Evolutionary conservation across 2,329 filamentous ascomycete species (phyloP).

Genomic region (Trichoderma atroviride): DNA sequence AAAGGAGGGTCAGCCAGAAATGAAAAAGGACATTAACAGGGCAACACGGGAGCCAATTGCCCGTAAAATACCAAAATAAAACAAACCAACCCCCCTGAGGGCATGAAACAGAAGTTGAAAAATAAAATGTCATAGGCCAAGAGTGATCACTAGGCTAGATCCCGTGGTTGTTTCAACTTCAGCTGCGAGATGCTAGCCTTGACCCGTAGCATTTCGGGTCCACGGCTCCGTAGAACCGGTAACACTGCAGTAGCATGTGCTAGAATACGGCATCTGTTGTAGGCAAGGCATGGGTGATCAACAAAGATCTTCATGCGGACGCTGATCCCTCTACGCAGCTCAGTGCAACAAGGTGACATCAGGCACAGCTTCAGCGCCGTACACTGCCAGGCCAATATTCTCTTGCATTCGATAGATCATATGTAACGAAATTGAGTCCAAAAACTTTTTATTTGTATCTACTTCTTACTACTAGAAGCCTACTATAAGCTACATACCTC

Average conservation of each 20-base stretch:
- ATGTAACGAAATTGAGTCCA: not conserved
- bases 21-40: not conserved
- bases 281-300: slow-evolving; percentile 8
- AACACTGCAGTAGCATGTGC: slow-evolving; percentile 14
- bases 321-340: slow-evolving; percentile 4
- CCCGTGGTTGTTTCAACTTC: slow-evolving; percentile 12
- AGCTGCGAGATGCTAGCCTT: slow-evolving; percentile 11
- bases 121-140: not conserved
- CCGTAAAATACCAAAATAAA: slow-evolving; percentile 2
- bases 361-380: not conserved
- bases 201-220: not conserved
- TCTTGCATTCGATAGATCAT: not conserved
- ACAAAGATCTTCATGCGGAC: slow-evolving; percentile 21
- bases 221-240: slow-evolving; percentile 14
- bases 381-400: not conserved
- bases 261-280: not conserved
- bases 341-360: slow-evolving; percentile 3
- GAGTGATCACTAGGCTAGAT: not conserved
- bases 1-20: not conserved
- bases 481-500: not conserved
- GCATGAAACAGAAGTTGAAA: slow-evolving; percentile 3
- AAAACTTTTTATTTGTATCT: slow-evolving; percentile 13
- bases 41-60: not conserved
- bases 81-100: not conserved
- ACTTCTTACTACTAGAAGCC: not conserved